Base-by-base conservation (phyloP, 2,329 filamentous ascomycete genomes). In the Huntiella decipiens region DNA sequence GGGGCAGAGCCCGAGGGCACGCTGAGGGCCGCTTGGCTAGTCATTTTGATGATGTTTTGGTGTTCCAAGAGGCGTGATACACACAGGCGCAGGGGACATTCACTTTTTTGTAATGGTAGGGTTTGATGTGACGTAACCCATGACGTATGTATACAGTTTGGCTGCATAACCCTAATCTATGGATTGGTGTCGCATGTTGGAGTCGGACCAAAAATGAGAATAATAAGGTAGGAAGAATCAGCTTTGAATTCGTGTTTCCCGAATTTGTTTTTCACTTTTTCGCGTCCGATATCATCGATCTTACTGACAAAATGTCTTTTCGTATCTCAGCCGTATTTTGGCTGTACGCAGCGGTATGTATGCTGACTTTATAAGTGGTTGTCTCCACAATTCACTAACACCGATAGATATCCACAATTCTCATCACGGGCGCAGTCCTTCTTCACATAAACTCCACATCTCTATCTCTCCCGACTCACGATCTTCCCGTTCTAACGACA, bases 381-480 rank as follows among this genome's bases (percentile, higher is more conserved):
- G 37, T 39, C 12, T 39, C 22, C 8, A 39, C 37, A 28, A 7
- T 28, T 28, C 6, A 28, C 22, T 28, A 28, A 28, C 22, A 28
- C 22, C 8, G 22, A 28, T 28, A 39, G 38, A 16, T 39, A 16
- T 39, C 38, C 16, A 17, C 38, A 7, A 39, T 39, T 19, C 38
- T 39, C 15, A 17, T 39, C 5, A 6, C 19, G 38, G 13, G 15
- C 13, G n/a, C 38, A 16, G 17, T 15, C n/a, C 7, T n/a, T 32
- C 7, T 13, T 17, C 10, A 12, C 8, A 15, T 34, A 15, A 31
- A 38, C 5, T 15, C 6, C 35, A 28, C 22, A 28, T 28, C 22
- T 28, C n/a, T 49, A 2, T 49, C 47, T 4, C 47, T 49, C 4
- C 47, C 47, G 11, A 43, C 45, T 31, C 43, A 49, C 16, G 46